These are phyloP conservation scores for Suillus ampliporus DNA, from an alignment of 768 basidiomycete species.

Conservation along the genomic window DNA sequence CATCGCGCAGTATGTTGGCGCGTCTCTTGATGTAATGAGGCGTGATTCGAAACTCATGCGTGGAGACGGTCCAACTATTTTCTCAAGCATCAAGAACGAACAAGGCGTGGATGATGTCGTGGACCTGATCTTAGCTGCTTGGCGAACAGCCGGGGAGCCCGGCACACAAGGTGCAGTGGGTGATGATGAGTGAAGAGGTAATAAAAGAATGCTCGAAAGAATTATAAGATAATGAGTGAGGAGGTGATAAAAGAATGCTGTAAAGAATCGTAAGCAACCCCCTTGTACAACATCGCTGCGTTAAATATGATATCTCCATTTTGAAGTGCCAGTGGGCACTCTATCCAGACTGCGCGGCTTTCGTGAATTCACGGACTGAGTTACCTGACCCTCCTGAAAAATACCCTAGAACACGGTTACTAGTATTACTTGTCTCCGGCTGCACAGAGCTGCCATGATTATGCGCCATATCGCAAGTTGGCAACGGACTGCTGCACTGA, in stretches of 20 bases:
- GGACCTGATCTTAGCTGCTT: slow-evolving; percentile 84
- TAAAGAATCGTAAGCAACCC: background rate
- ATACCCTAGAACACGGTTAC: background rate
- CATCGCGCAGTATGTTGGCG: slow-evolving; percentile 89
- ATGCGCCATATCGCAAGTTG: background rate
- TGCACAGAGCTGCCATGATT: background rate
- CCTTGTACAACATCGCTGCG: background rate
- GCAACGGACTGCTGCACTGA: background rate
- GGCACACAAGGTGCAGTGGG: slow-evolving; percentile 53
- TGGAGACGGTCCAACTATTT: slow-evolving; percentile 92
- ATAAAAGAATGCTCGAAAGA: background rate
- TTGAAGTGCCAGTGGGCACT: background rate
- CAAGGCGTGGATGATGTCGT: slow-evolving; percentile 84
- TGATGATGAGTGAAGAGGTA: slow-evolving; percentile 18
- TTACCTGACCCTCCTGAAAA: background rate
- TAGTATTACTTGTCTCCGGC: background rate
- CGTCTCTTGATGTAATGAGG: slow-evolving; percentile 93
- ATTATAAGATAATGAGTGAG: slow-evolving; percentile 2
- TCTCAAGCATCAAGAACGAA: slow-evolving; percentile 80
- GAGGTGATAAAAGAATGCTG: background rate
- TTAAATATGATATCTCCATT: background rate
- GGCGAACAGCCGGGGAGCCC: slow-evolving; percentile 81
- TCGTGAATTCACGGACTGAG: background rate
- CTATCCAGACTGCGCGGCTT: background rate
- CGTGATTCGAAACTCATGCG: slow-evolving; percentile 94